Evolutionary conservation across 495 filamentous ascomycete genomes (phyloP), one percentile per base, ranked within the genome.

Genomic region (Mytilinidion resinicola): DNA sequence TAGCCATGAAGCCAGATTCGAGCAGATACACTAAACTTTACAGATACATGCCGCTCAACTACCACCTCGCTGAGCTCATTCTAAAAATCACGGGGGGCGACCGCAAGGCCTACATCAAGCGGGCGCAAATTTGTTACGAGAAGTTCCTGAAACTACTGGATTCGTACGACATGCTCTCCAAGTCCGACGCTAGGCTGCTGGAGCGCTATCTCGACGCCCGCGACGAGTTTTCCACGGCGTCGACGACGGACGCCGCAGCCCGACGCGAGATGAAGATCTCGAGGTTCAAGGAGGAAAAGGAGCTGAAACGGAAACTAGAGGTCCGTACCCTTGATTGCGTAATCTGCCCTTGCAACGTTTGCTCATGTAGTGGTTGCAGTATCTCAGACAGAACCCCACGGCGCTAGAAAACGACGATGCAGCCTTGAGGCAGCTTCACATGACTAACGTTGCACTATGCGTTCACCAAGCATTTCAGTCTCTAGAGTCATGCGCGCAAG

Each of bases 271-370:
- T 84, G 36, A 98, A 98, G 69, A 93, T 98, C 56, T 80, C 81
- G 33, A 82, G 89, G 58, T 96, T 91, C 72, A 84, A 82, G 68
- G 78, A 85, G 55, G 95, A 96, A 64, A 96, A 93, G 61, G 86
- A 89, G 51, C 72, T 98, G 41, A 93, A 92, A 68, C 74, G 81
- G 60, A 91, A 88, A 70, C 77, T 98, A 17, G 87, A 90, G 78
- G 86, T 86, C 67, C 1, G 62, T 51, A 10, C 14, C 50, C 12
- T 36, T 41, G 4, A 10, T 20, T 21, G 49, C n/a, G 25, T 21
- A 30, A 43, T 25, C 25, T 30, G 25, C 25, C 25, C 3, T 30
- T 30, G 25, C 2, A 6, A 30, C 2, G 25, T 6, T 30, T 30
- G 25, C 25, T 30, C 25, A 30, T 30, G 25, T 30, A 30, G 25